A percentile compares a stretch with the other conserved stretches of the same genome.
Evolutionary conservation across 2,329 filamentous ascomycete species (phyloP).

Genomic region (Ophiostoma sp.): DNA sequence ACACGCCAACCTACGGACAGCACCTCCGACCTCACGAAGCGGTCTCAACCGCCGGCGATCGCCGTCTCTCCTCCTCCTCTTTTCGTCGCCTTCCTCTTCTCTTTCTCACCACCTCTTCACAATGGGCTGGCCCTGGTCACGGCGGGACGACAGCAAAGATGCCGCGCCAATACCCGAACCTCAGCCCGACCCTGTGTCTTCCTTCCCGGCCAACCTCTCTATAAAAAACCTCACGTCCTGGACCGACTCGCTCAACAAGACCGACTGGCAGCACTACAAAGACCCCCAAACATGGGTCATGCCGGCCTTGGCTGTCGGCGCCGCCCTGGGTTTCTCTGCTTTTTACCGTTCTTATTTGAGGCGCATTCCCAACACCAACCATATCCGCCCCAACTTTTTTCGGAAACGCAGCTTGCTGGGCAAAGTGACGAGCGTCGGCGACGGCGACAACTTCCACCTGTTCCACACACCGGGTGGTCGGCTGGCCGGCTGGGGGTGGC

Average conservation of each 20-base stretch:
- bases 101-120: not conserved
- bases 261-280: slow-evolving; percentile 56
- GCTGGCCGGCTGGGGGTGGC: slow-evolving; percentile 88
- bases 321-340: slow-evolving; percentile 54
- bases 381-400: slow-evolving; percentile 75
- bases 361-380: slow-evolving; percentile 74
- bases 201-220: not conserved
- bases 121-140: slow-evolving; percentile 31
- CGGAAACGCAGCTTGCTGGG: slow-evolving; percentile 77
- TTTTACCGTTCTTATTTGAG: slow-evolving; percentile 77
- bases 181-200: not conserved
- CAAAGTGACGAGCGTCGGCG: slow-evolving; percentile 87
- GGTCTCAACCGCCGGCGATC: not conserved
- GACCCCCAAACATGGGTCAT: slow-evolving; percentile 56
- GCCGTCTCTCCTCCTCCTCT: not conserved
- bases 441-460: slow-evolving; percentile 93
- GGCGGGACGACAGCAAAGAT: slow-evolving; percentile 22
- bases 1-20: not conserved
- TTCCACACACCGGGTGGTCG: slow-evolving; percentile 94
- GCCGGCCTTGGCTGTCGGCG: slow-evolving; percentile 55
- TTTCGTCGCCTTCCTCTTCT: not conserved
- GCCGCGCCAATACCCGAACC: slow-evolving; percentile 13
- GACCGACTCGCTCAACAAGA: slow-evolving; percentile 46
- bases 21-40: not conserved
- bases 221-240: slow-evolving; percentile 36